Base-by-base conservation (phyloP, 2,329 filamentous ascomycete species). In the Diaporthe batatas region DNA sequence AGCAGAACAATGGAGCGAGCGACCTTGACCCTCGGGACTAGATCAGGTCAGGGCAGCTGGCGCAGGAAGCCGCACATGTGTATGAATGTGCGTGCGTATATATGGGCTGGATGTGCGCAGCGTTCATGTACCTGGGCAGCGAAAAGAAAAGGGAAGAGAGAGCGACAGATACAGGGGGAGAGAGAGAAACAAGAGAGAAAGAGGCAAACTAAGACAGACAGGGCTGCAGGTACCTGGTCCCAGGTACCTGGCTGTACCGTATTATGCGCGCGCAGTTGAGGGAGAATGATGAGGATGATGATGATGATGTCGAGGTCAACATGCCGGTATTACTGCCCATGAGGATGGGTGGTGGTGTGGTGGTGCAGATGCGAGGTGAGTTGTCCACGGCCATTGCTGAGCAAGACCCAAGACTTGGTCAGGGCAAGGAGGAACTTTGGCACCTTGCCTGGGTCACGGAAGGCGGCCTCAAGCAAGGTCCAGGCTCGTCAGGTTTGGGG, bases 311-410 rank as follows among this genome's bases (percentile, higher is more conserved):
- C 21, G 29, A n/a, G 42, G 12, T 29, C 32, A 54, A 34, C 53
- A 44, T 54, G 44, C 18, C 18, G 51, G 47, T n/a, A 32, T 29
- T 23, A 44, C 23, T 70, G 68, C 34, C 57, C 55, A 32, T 59
- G 23, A 44, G 32, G 32, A 51, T 29, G 23, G 39, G 23, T 29
- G 39, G 12, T 54, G 64, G 23, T 68, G 44, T 49, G 21, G 78
- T 77, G 76, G 77, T 75, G 76, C 76, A 59, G 75, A 79, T 82
- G 81, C 81, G 81, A 78, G 81, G 79, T 82, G 81, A 82, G 81
- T 82, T 82, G 81, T 82, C 80, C 80, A 80, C 77, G 76, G 75
- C 78, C 76, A 73, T 68, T 72, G 76, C 78, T 77, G 74, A 47
- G 55, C 62, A 65, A 18, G 39, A 42, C 14, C 39, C 39, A 42